These are phyloP conservation scores for Naumovozyma baii DNA, from an alignment of 805 yeast species.

Conservation along the genomic window DNA sequence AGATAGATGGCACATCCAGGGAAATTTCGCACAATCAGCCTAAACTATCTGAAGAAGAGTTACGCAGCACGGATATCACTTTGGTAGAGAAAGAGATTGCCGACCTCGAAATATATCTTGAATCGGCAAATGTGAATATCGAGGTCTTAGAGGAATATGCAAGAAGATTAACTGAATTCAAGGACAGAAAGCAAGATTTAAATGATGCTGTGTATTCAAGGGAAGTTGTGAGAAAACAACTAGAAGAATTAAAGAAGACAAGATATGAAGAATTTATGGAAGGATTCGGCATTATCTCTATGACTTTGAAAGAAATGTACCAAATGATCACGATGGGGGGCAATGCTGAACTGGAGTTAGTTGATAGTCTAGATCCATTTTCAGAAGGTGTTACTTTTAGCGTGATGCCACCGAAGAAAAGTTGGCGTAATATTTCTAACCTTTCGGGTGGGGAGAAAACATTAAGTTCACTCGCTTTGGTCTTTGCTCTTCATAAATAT, in stretches of 20 bases:
- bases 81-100: slow-evolving; percentile 43
- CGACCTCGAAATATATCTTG: slow-evolving; percentile 45
- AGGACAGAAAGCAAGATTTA: slow-evolving; percentile 52
- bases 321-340: slow-evolving; percentile 99
- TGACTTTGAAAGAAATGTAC: slow-evolving; percentile 90
- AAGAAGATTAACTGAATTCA: slow-evolving; percentile 52
- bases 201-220: slow-evolving; percentile 57
- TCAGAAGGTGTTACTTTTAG: slow-evolving; percentile 93
- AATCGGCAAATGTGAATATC: slow-evolving; percentile 52
- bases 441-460: slow-evolving; percentile 98
- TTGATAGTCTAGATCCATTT: slow-evolving; percentile 94
- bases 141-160: slow-evolving; percentile 74
- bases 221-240: slow-evolving; percentile 49
- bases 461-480: slow-evolving; percentile 84
- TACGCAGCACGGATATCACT: slow-evolving; percentile 40
- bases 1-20: slow-evolving; percentile 24
- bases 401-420: slow-evolving; percentile 98
- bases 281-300: slow-evolving; percentile 80
- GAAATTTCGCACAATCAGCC: slow-evolving; percentile 28
- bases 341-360: slow-evolving; percentile 92
- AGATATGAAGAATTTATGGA: slow-evolving; percentile 85
- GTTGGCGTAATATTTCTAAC: slow-evolving; percentile 93
- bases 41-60: slow-evolving; percentile 42
- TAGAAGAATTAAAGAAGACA: slow-evolving; percentile 62
- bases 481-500: slow-evolving; percentile 89